Percentiles rank a stretch among this genome's conserved stretches.
Evolutionary conservation across 257 asterid species (phyloP).

Genomic region (Misopates orontium): DNA sequence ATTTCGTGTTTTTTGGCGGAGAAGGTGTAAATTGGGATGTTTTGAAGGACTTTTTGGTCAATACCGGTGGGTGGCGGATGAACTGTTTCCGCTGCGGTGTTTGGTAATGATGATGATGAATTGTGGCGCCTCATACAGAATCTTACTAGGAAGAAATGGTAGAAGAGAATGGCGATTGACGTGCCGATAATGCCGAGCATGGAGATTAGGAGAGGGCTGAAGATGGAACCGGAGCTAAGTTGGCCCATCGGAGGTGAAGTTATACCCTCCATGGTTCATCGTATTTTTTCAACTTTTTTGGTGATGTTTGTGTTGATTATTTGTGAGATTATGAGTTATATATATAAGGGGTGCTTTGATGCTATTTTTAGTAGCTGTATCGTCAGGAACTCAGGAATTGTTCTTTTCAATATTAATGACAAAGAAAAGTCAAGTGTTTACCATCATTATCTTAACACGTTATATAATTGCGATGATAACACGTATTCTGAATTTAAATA

Average conservation of each 20-base stretch:
- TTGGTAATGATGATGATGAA: not conserved
- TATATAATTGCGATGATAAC: too few relatives aligned
- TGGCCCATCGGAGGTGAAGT: conserved; percentile 34
- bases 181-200: conserved; percentile 45
- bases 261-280: conserved; percentile 48
- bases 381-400: not conserved
- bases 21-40: conserved; percentile 46
- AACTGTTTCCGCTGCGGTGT: not conserved
- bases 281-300: not conserved
- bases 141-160: conserved; percentile 48
- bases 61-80: conserved; percentile 34
- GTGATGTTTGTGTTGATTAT: not conserved
- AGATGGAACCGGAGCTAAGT: conserved; percentile 5
- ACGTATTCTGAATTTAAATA: too few relatives aligned
- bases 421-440: too few relatives aligned
- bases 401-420: too few relatives aligned
- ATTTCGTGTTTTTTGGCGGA: conserved; percentile 5
- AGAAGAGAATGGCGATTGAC: conserved; percentile 34
- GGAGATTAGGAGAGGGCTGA: conserved; percentile 44
- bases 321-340: not conserved
- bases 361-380: not conserved
- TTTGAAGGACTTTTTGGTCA: conserved; percentile 40
- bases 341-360: not conserved
- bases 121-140: conserved; percentile 37
- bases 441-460: too few relatives aligned